Evolutionary conservation across 257 asterid species (phyloP), one percentile per base, ranked within the genome.

Genomic region (Echites panduratus): DNA sequence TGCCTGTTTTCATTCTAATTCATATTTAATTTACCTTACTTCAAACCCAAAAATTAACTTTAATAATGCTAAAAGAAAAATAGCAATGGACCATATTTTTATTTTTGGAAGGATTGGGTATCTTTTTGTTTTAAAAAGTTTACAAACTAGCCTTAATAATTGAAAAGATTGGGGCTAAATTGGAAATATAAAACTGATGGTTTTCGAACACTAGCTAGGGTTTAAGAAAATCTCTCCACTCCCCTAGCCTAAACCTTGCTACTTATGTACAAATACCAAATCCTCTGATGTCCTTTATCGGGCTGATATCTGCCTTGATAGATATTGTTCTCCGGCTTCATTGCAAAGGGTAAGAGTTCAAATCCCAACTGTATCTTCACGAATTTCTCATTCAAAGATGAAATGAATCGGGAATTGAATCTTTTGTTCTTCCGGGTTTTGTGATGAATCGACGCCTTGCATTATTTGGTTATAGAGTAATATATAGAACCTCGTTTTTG

Each of bases 391-490:
- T 7, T 50, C 54, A n/a, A 13, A 29, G 44, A 22, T 4, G 72
- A 38, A 48, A 66, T 73, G 66, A 50, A 16, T 38, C 40, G 35
- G 56, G 19, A 73, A 64, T 27, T 59, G 45, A 22, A 17, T 73
- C 13, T 59, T 24, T 66, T 47, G 74, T 16, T 64, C 54, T 44
- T 59, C 26, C 32, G 29, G 44, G 48, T 71, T 58, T 47, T 73
- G 73, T 69, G 71, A 89, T 93, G 97, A 84, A 82, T 87, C 90
- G 88, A 56, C 77, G 81, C 53, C 65, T 78, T 50, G 53, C 66
- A 12, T 70, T 82, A 40, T 87, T 81, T 78, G 71, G 89, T 85
- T 77, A 65, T 41, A 71, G 76, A 80, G 78, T 80, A 74, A 73
- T 87, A 69, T 58, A 82, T 78, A 75, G 84, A 72, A 74, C 83